Percentiles rank a stretch among this genome's conserved stretches.
Evolutionary conservation across 768 basidiomycete species (phyloP).

Genomic region (Hygrophoropsis aurantiaca): DNA sequence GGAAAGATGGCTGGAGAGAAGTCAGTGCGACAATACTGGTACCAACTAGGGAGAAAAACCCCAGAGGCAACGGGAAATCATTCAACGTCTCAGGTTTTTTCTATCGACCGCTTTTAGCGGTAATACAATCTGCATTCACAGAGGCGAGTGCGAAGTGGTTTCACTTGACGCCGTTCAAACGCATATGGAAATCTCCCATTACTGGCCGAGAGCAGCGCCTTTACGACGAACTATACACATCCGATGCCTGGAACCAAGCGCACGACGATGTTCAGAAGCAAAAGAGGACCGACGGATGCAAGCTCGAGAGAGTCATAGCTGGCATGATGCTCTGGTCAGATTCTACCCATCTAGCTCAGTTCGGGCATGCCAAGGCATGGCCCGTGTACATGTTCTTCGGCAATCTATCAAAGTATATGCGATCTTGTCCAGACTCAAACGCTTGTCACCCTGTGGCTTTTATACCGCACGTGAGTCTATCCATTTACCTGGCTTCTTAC

Average conservation of each 20-base stretch:
- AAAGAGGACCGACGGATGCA: slow-evolving; percentile 8
- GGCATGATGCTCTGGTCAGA: slow-evolving; percentile 9
- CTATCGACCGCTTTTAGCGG: slow-evolving; percentile 17
- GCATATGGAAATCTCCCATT: slow-evolving; percentile 3
- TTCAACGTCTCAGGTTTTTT: slow-evolving; percentile 24
- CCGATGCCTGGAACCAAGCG: slow-evolving; percentile 10
- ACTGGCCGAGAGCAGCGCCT: slow-evolving; percentile 3
- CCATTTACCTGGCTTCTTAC: not conserved
- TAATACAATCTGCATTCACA: slow-evolving; percentile 7
- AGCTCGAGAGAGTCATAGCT: slow-evolving; percentile 4
- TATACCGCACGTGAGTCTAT: slow-evolving; percentile 8
- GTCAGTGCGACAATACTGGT: slow-evolving; percentile 19
- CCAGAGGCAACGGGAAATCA: slow-evolving; percentile 1
- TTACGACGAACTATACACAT: slow-evolving; percentile 15
- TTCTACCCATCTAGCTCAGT: slow-evolving; percentile 1
- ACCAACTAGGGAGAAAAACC: slow-evolving; percentile 19
- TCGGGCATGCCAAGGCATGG: slow-evolving; percentile 9
- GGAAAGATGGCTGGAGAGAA: slow-evolving; percentile 6
- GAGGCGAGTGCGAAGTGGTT: slow-evolving; percentile 4
- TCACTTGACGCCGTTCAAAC: slow-evolving; percentile 16
- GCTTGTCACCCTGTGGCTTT: slow-evolving; percentile 15
- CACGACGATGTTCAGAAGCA: slow-evolving; percentile 10
- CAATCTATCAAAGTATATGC: slow-evolving; percentile 16
- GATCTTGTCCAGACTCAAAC: slow-evolving; percentile 2
- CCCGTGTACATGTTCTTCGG: slow-evolving; percentile 17